Evolutionary conservation across 345 rosid genomes (phyloP), one percentile per base, ranked within the genome.

Genomic region (Lagerstroemia speciosa): DNA sequence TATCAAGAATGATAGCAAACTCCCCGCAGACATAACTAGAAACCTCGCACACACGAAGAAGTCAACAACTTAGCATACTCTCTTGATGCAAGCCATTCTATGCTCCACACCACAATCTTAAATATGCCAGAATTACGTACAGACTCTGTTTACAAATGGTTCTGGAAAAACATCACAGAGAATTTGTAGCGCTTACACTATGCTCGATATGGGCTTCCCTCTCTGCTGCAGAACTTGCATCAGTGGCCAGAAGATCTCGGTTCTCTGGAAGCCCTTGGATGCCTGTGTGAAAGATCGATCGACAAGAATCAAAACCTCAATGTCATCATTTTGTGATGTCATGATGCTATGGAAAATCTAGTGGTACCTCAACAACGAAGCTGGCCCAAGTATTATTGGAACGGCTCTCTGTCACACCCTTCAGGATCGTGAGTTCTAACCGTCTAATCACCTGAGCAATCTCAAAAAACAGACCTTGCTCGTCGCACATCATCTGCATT

Each of bases 171-270:
- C 63, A 29, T 58, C 63, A 30, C 10, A 27, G 27, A 22, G 20
- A 1, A 57, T 57, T 2, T 3, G 5, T 12, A 7, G 63, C 11
- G 15, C 27, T 73, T 43, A 77, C 36, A 75, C 68, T 69, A 57
- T 77, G 74, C 80, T 66, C 3, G 83, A 75, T 40, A 77, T 27
- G 5, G 81, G 63, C 6, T 67, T 76, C 52, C 80, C 75, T 62
- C 41, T 74, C 32, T 78, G 79, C 68, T 82, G 89, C 62, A 81
- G 62, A 71, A 88, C 80, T 50, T 88, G 87, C 87, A 84, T 84
- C 70, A 86, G 71, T 2, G 93, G 90, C 93, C 93, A 86, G 76
- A 88, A 88, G 27, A 88, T 88, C 65, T 86, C 87, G 34, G 75
- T 74, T 55, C 89, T 78, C 48, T 86, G 93, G 70, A 86, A 88